Conservation (phyloP, 2,329 filamentous ascomycete genomes). For the Microcera coccophila region DNA sequence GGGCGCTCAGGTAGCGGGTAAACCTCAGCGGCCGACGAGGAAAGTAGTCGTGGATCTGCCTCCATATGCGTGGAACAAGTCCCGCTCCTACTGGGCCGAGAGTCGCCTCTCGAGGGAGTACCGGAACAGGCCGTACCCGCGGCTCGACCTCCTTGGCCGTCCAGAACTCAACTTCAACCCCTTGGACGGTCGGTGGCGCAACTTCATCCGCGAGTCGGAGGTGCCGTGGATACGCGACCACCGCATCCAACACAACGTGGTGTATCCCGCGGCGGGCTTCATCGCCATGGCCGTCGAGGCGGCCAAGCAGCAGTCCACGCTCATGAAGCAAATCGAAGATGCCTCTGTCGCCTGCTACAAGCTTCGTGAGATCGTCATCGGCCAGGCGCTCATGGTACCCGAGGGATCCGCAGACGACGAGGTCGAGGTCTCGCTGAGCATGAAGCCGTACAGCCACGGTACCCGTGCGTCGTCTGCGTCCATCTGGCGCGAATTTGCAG, state of each 20-base stretch:
- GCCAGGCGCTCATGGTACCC: background rate
- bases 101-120: conserved; percentile 26
- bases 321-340: too few relatives aligned
- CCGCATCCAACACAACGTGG: conserved; percentile 18
- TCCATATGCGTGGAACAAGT: conserved; percentile 37
- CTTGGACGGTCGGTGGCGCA: conserved; percentile 25
- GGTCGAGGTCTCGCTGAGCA: background rate
- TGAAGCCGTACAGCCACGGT: conserved; percentile 2
- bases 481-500: background rate
- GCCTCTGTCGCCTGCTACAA: background rate
- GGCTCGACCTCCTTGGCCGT: conserved; percentile 39
- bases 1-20: too few relatives aligned
- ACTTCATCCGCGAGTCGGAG: conserved; percentile 22
- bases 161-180: conserved; percentile 17
- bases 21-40: background rate
- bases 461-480: background rate
- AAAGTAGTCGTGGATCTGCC: conserved; percentile 29
- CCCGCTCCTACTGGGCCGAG: conserved; percentile 28
- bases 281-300: conserved; percentile 46
- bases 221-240: conserved; percentile 40
- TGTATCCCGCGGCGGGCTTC: conserved; percentile 20
- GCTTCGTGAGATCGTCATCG: background rate
- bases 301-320: conserved; percentile 3
- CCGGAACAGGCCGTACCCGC: conserved; percentile 25
- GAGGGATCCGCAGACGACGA: background rate